A percentile compares a stretch with the other conserved stretches of the same genome.
Evolutionary conservation across 31 red algal species (phyloP).

Genomic region (Asparagopsis taxiformis): DNA sequence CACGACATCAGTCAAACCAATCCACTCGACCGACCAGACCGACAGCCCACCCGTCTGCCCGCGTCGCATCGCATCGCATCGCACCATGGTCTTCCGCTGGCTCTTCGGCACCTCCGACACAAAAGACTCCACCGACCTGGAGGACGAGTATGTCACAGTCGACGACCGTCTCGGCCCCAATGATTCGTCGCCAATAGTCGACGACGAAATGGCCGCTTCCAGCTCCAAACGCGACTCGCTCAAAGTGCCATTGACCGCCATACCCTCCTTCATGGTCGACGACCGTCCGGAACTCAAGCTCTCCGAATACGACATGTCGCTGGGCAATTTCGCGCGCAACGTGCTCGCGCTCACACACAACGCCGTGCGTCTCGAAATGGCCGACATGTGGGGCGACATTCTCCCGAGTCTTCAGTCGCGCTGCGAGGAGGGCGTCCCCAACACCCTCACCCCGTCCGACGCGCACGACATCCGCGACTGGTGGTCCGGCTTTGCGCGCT

Average conservation of each 20-base stretch:
- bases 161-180: conserved; percentile 27
- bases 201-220: too few species aligned
- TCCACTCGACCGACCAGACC: too few species aligned
- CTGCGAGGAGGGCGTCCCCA: conserved; percentile 8
- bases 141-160: conserved; percentile 12
- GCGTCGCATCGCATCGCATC: background rate
- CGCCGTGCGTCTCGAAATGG: conserved; percentile 73
- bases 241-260: conserved; percentile 46
- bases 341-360: conserved; percentile 65
- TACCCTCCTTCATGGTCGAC: conserved; percentile 46
- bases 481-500: conserved; percentile 75
- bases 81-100: conserved; percentile 67
- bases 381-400: conserved; percentile 77
- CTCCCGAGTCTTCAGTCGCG: conserved; percentile 41
- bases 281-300: conserved; percentile 54
- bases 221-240: conserved; percentile 34
- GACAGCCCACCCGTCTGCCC: background rate
- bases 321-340: conserved; percentile 43
- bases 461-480: conserved; percentile 44
- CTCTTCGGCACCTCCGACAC: conserved; percentile 45
- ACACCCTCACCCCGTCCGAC: conserved; percentile 27
- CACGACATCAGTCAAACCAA: too few species aligned
- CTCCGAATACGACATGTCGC: conserved; percentile 52
- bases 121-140: background rate
- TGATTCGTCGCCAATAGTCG: conserved; percentile 44